These are phyloP conservation scores for Fusarium multiceps DNA, from an alignment of 2,329 filamentous ascomycete species.

Conservation along the genomic window DNA sequence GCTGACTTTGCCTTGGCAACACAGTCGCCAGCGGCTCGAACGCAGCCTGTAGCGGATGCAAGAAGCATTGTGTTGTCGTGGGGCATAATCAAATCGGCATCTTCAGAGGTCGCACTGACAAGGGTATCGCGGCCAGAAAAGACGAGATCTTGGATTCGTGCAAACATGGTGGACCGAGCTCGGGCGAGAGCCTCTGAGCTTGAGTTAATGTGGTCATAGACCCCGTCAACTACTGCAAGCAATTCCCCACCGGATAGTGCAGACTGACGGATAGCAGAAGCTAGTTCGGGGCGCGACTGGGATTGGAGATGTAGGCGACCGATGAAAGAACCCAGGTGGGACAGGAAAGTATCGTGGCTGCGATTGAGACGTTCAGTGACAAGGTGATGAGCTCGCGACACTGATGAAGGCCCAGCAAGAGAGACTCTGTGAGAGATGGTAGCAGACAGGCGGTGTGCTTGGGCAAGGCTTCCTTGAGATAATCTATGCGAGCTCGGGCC, in stretches of 20 bases:
- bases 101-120: constrained; percentile 72
- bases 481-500: constrained; percentile 49
- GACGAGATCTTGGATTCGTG: constrained; percentile 82
- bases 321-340: constrained; percentile 92
- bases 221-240: constrained; percentile 81
- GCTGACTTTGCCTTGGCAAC: constrained; percentile 86
- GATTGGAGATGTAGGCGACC: constrained; percentile 90
- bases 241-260: constrained; percentile 84
- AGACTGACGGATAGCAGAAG: constrained; percentile 84
- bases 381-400: constrained; percentile 74
- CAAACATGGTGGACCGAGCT: constrained; percentile 80
- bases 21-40: constrained; percentile 90
- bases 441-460: constrained; percentile 62
- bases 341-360: constrained; percentile 89
- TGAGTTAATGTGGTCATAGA: constrained; percentile 80
- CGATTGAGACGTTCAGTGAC: constrained; percentile 84
- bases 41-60: constrained; percentile 84
- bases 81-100: constrained; percentile 83
- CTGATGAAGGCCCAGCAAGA: constrained; percentile 73
- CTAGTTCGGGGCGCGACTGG: constrained; percentile 86
- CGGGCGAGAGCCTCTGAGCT: constrained; percentile 74
- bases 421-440: constrained; percentile 80
- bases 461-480: constrained; percentile 52
- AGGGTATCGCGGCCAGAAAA: constrained; percentile 84
- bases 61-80: constrained; percentile 82